Percentiles rank a stretch among this genome's conserved stretches.
These are phyloP conservation scores for Penicillium sp. DNA, from an alignment of 2,329 filamentous ascomycete species.

Conservation along the genomic window DNA sequence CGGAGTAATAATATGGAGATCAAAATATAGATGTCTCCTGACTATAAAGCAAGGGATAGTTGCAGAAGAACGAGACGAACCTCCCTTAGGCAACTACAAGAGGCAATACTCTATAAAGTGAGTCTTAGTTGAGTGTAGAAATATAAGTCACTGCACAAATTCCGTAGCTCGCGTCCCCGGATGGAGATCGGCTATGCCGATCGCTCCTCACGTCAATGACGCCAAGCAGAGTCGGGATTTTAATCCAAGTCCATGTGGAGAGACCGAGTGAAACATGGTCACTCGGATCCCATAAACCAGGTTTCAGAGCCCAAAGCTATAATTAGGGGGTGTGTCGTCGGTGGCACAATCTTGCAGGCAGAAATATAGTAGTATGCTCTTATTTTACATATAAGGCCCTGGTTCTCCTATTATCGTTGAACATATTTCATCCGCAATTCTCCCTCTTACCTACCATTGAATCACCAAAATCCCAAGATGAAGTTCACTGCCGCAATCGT, in stretches of 20 bases:
- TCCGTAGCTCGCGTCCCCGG: not conserved
- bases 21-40: not conserved
- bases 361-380: not conserved
- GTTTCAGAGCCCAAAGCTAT: constrained; percentile 5
- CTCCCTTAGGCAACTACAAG: not conserved
- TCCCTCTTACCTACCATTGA: not conserved
- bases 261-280: constrained; percentile 20
- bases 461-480: constrained; percentile 18
- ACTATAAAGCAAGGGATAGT: not conserved
- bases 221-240: constrained; percentile 15
- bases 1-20: not conserved
- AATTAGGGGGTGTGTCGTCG: constrained; percentile 1
- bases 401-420: not conserved
- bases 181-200: not conserved
- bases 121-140: not conserved
- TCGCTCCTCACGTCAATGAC: constrained; percentile 14
- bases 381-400: not conserved
- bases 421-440: not conserved
- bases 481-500: constrained; percentile 29
- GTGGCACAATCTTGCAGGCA: not conserved
- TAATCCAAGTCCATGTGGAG: constrained; percentile 14
- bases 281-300: constrained; percentile 7
- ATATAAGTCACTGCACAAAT: not conserved
- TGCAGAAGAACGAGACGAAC: not conserved
- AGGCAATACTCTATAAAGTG: not conserved